Evolutionary conservation across 1,139 yeast species (phyloP), one percentile per base, ranked within the genome.

Genomic region (Kurtzmaniella quercitrusa): DNA sequence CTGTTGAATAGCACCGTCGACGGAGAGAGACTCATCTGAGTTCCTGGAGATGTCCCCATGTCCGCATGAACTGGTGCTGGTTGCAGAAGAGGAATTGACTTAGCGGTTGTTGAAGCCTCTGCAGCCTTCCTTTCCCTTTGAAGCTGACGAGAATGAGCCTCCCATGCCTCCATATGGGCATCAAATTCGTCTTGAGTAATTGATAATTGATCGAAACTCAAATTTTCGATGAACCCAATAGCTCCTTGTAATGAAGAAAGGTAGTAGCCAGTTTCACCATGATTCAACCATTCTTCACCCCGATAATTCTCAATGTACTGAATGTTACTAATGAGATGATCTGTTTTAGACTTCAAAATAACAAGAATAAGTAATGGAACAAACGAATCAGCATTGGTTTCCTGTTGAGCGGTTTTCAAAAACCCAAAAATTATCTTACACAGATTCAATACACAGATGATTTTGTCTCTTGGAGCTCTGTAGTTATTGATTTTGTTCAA

Each of bases 401-500:
- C 95, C 46, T 71, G 70, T 45, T 82, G 85, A 36, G 79, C 77
- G 45, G 83, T 85, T 51, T 90, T 81, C 44, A 94, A 75, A 45
- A 88, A 73, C 15, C 96, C 95, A 69, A 90, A 90, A 8, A 94
- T 84, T 14, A 93, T 91, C 61, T 93, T 93, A 60, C 98, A 91
- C 46, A 94, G 82, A 64, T 94, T 94, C 48, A 94, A 70, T 8
- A 93, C 73, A 60, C 98, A 93, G 40, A 93, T 89, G 49, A 90
- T 83, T 58, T 94, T 94, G 58, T 94, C 98, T 44, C 98, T 73
- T 10, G 98, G 98, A 0, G 98, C 94, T 54, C 95, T 77, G 60
- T 85, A 94, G 44, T 79, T 75, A 60, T 87, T 86, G 56, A 93
- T 81, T 55, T 89, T 90, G 50, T 74, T 70, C 41, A 94, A 70